Base-by-base conservation (phyloP, 352 stramenopile genomes). In the Phytopythium chamaehyphon region DNA sequence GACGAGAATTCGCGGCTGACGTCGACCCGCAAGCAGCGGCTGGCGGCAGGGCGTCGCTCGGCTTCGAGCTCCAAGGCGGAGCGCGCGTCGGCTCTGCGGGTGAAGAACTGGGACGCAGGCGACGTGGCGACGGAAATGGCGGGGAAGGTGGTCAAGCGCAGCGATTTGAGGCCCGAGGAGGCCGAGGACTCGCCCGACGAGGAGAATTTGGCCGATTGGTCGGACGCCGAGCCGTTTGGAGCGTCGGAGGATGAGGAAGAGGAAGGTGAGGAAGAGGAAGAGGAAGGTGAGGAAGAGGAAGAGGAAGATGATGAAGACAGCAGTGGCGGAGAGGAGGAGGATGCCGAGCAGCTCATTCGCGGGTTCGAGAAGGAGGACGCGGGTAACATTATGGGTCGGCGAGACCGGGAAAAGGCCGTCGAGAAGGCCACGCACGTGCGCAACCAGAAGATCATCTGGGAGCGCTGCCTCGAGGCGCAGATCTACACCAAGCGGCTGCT, bases 401-500 rank as follows among this genome's bases (percentile, higher is more conserved):
- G 83, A 45, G 80, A 95, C 62, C 88, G 62, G n/a, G 76, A 81
- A 39, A 88, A 88, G 51, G 47, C 88, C 15, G 56, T 90, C 22
- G 69, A 93, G 45, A 92, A 92, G 58, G 82, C 82, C 23, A 76
- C 67, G 6, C 80, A 93, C 40, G 82, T 93, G 55, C 76, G 82
- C 19, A 64, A 95, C 57, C 84, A 95, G 51, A 95, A 93, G 57
- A 35, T 93, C 1, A 56, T 95, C 9, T 95, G 83, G 82, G 84
- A 95, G 54, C 75, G 78, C 21, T 91, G 75, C 64, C 69, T 95
- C 5, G 84, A 95, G 55, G 65, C 79, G 40, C 84, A 95, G 63
- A 95, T 95, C 57, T 89, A 86, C 62, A 89, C 83, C 0, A 93
- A 93, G 66, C 65, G 82, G 4, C 44, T 93, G 33, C 59, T 95